Conservation (phyloP, 371 early-diverging fungal species). For the Mortierella sp. region DNA sequence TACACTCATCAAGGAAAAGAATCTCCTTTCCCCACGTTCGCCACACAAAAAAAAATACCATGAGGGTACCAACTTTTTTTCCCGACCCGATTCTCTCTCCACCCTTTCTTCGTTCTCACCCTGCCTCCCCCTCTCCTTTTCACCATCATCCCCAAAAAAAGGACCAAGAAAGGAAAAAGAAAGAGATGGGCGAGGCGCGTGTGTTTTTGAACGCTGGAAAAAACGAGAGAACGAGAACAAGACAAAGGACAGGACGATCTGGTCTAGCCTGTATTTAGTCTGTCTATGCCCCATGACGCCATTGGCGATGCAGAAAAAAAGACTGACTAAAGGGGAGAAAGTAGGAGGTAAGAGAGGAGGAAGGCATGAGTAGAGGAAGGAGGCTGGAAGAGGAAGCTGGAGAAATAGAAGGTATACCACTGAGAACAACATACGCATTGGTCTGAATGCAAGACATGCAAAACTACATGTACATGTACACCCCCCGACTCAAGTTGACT, state of each 20-base stretch:
- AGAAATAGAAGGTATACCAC: not conserved
- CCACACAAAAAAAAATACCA: not conserved
- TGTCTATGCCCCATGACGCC: slow-evolving; percentile 4
- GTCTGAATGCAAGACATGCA: not conserved
- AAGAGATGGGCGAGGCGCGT: not conserved
- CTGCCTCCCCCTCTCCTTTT: not conserved
- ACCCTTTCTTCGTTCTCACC: not conserved
- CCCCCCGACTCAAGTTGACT: too few relatives aligned
- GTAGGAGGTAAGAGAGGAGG: not conserved
- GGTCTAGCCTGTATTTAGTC: not conserved
- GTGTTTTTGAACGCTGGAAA: not conserved
- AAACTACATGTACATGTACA: not conserved
- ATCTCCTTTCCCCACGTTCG: not conserved
- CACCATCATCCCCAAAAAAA: not conserved
- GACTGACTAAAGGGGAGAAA: not conserved
- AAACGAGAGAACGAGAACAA: not conserved
- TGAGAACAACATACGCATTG: not conserved
- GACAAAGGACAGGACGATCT: too few relatives aligned
- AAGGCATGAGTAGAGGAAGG: not conserved
- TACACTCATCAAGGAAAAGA: not conserved
- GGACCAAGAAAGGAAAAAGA: not conserved
- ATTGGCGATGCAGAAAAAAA: not conserved
- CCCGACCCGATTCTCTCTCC: too few relatives aligned
- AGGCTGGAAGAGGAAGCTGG: not conserved
- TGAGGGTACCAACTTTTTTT: too few relatives aligned